Conservation (phyloP, 75 land plant genomes). For the Adiantum capillusveneris region DNA sequence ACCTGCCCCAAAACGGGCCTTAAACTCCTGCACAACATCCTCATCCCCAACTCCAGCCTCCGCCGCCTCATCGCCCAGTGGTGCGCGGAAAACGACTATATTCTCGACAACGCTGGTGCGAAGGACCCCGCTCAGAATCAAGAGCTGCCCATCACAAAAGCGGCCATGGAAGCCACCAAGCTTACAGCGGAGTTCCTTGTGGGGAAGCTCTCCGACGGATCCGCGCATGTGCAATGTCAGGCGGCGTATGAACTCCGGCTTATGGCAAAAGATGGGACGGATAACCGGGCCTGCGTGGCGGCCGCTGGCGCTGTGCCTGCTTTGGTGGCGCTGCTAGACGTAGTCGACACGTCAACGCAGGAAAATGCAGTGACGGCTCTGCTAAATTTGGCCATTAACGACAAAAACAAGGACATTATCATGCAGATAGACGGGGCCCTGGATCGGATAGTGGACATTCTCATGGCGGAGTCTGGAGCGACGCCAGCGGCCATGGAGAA, state of each 20-base stretch:
- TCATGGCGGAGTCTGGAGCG: conserved; percentile 4
- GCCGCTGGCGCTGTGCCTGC: conserved; percentile 75
- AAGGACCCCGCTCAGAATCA: conserved; percentile 9
- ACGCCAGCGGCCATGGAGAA: conserved; percentile 19
- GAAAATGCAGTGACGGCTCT: conserved; percentile 28
- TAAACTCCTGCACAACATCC: conserved; percentile 26
- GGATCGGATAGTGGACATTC: conserved; percentile 31
- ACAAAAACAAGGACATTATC: conserved; percentile 60
- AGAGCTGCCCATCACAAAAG: conserved; percentile 28
- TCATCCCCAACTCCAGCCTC: conserved; percentile 71
- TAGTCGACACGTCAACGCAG: conserved; percentile 10
- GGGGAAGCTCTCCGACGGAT: conserved; percentile 39
- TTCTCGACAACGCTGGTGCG: conserved; percentile 22
- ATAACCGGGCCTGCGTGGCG: conserved; percentile 67
- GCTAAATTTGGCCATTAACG: conserved; percentile 60
- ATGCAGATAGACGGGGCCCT: conserved; percentile 42
- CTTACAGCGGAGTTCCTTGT: conserved; percentile 61
- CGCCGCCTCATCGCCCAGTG: conserved; percentile 70
- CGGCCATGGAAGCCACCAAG: conserved; percentile 64
- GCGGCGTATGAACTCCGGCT: conserved; percentile 76
- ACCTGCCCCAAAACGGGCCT: conserved; percentile 90
- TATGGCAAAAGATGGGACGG: conserved; percentile 72
- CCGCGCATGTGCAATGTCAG: conserved; percentile 33
- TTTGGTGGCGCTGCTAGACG: conserved; percentile 24
- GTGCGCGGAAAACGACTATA: conserved; percentile 60